These are phyloP conservation scores for Grifola frondosa DNA, from an alignment of 1,284 basidiomycete genomes.

Conservation along the genomic window DNA sequence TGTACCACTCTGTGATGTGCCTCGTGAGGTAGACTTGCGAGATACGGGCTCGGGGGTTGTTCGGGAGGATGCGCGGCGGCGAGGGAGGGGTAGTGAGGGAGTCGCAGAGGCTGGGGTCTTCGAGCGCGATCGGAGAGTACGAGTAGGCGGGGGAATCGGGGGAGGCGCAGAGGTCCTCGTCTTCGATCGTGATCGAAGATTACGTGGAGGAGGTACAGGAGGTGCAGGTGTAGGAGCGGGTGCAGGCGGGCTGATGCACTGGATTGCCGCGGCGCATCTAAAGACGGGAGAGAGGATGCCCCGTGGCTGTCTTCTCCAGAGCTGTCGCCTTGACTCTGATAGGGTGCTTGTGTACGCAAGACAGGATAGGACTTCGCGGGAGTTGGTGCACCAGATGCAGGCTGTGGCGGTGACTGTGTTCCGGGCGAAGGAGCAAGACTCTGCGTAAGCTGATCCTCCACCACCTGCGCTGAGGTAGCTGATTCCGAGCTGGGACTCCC, in stretches of 20 bases:
- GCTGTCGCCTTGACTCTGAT: background rate
- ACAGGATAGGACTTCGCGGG: background rate
- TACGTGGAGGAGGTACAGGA: background rate
- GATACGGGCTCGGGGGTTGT: background rate
- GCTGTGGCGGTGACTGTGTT: background rate
- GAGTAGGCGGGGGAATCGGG: background rate
- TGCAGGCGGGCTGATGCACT: constrained; percentile 4
- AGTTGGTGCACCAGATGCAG: background rate
- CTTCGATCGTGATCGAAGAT: too few relatives aligned
- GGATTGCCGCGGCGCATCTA: constrained; percentile 6
- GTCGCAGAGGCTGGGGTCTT: constrained; percentile 10
- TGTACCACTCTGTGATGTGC: too few relatives aligned
- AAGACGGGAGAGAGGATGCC: background rate
- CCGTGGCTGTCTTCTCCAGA: background rate
- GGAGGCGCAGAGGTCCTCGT: background rate
- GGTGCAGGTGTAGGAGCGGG: background rate
- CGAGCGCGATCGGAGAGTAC: constrained; percentile 14
- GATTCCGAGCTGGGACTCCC: constrained; percentile 6
- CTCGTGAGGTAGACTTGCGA: too few relatives aligned
- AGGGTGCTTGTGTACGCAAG: background rate
- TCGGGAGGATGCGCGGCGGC: constrained; percentile 6
- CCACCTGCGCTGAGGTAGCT: constrained; percentile 15
- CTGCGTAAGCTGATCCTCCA: constrained; percentile 23
- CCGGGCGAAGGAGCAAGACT: background rate
- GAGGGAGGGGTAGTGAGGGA: constrained; percentile 2